Base-by-base conservation (phyloP, 2,329 filamentous ascomycete genomes). In the Xylaria sp. region DNA sequence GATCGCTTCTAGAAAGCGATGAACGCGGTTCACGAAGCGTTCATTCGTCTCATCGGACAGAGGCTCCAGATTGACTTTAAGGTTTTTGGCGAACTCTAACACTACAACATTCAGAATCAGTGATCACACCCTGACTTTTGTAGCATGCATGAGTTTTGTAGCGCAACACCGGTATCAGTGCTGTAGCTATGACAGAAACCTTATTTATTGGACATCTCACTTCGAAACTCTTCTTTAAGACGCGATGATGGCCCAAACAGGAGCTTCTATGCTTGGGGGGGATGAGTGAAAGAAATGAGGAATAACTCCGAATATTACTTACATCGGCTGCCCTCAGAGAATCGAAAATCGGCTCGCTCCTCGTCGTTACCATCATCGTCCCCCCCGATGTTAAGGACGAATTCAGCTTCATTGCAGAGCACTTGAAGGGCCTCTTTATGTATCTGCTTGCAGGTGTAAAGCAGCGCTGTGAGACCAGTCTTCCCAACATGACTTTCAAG, bases 401-500 rank as follows among this genome's bases (percentile, higher is more conserved):
- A 64, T 32, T 71, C 66, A 29, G 66, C 55, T 32, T 69, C 35
- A 2, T 58, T 51, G 27, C 63, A 69, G 37, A 71, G 66, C 12
- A 60, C 29, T 35, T 57, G 23, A 18, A 69, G 51, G n/a, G 66
- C 66, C 48, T 71, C 69, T 23, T 62, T 48, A 23, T 65, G 69
- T 16, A 71, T 37, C 32, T 65, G 42, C 32, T 64, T 66, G 40
- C 66, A 69, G 12, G 66, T 66, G 27, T 55, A 65, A n/a, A 71
- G 66, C 48, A 69, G 27, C 25, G 29, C 12, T 8, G 63, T 71
- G 16, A 69, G 53, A 1, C 60, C 60, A 2, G 66, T 67, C 21
- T 69, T 69, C 12, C 69, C 63, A 25, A 69, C 55, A 23, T 69
- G 63, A 8, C 66, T 69, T 47, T 66, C 66, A 23, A 69, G 50